These are phyloP conservation scores for Angophora floribunda DNA, from an alignment of 345 rosid genomes.

Conservation along the genomic window DNA sequence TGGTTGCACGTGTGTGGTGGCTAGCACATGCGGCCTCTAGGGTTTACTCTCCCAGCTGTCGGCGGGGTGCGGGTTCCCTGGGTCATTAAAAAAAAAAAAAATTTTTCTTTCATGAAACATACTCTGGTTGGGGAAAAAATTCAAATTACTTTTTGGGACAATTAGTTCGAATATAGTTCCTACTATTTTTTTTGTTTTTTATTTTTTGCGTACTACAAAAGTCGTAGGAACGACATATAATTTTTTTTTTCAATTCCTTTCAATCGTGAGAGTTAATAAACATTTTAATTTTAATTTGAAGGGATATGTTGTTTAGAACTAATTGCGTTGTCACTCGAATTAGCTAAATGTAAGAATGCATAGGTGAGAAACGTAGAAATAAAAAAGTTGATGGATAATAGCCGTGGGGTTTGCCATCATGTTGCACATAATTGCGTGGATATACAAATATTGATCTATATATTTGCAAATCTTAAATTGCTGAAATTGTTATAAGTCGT, in stretches of 20 bases:
- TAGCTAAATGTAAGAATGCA: background rate
- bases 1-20: too few species aligned
- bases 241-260: background rate
- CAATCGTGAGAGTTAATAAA: background rate
- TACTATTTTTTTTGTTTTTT: background rate
- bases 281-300: background rate
- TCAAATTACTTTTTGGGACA: background rate
- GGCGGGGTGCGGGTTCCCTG: too few species aligned
- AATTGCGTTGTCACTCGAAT: background rate
- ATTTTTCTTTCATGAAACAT: background rate
- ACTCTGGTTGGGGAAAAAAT: background rate
- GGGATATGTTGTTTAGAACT: background rate
- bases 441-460: background rate
- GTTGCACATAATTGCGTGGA: too few species aligned
- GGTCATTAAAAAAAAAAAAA: background rate
- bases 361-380: background rate
- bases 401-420: background rate
- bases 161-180: background rate
- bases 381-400: background rate
- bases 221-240: background rate
- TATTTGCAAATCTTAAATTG: background rate
- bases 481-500: background rate
- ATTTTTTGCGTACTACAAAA: background rate
- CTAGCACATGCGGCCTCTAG: too few species aligned
- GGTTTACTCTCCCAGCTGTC: too few species aligned